phyloP scores from a whole-genome alignment of 495 filamentous ascomycete genomes.

The Schizothecium vesticola region DNA sequence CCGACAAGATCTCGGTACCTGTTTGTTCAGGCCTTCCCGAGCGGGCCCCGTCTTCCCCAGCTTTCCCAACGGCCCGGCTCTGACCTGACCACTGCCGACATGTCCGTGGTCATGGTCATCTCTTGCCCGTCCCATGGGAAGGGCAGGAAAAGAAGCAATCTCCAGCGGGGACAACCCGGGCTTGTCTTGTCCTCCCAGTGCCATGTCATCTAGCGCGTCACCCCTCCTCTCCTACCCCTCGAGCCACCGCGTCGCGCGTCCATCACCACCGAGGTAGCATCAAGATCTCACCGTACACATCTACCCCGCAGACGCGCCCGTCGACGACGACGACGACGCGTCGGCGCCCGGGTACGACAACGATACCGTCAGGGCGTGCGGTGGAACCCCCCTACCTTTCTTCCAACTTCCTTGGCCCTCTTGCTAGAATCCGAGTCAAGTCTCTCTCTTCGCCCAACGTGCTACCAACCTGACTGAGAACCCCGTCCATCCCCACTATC shows the following conservation, averaged over 20 bases:
- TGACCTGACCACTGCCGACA: background rate
- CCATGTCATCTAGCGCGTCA: background rate
- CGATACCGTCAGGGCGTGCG: no score
- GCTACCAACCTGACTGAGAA: background rate
- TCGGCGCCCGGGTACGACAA: background rate
- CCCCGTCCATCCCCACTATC: no score
- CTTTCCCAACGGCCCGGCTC: background rate
- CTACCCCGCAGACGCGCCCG: background rate
- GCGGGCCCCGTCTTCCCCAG: background rate
- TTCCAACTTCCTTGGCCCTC: background rate
- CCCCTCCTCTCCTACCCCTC: background rate
- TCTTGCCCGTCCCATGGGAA: background rate
- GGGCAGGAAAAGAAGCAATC: background rate
- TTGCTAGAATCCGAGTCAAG: background rate
- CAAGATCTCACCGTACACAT: background rate
- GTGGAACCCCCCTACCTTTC: no score
- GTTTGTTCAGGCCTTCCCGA: background rate
- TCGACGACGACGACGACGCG: background rate
- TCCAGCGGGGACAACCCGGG: background rate
- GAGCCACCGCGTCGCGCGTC: background rate
- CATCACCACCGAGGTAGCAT: background rate
- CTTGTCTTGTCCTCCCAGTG: background rate
- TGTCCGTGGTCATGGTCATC: background rate
- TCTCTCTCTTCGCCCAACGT: background rate
- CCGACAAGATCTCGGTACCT: background rate